Percentiles rank a stretch among this genome's conserved stretches.
Conservation (phyloP, 495 filamentous ascomycete genomes). For the Xylaria longipes region DNA sequence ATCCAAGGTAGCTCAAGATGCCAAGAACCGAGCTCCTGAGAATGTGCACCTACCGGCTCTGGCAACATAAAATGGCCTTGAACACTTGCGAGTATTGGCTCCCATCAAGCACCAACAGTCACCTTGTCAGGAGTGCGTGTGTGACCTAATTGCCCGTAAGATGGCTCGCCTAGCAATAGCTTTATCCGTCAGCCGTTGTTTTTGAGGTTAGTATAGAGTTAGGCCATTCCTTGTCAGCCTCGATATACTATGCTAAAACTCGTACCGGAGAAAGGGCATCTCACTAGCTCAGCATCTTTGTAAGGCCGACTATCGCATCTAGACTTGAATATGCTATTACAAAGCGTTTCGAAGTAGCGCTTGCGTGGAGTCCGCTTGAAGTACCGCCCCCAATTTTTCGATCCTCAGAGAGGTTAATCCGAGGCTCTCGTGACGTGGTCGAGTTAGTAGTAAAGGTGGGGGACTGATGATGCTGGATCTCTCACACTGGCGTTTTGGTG, state of each 20-base stretch:
- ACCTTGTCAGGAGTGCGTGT: neutral
- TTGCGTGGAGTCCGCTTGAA: neutral
- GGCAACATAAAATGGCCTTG: neutral
- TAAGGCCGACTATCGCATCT: neutral
- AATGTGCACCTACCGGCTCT: neutral
- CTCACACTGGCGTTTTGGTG: neutral
- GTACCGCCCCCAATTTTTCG: neutral
- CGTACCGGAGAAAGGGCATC: neutral
- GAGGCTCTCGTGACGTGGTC: neutral
- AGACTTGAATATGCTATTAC: neutral
- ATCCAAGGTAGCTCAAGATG: neutral
- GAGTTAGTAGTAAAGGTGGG: neutral
- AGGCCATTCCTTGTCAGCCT: neutral
- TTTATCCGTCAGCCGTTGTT: neutral
- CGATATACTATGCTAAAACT: neutral
- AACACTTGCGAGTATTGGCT: neutral
- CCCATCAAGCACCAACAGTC: neutral
- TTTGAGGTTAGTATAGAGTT: neutral
- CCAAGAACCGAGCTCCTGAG: neutral
- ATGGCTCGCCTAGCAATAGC: neutral
- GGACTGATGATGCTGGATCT: neutral
- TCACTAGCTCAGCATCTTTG: neutral
- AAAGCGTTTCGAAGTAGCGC: neutral
- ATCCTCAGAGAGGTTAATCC: neutral
- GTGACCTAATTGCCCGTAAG: neutral